A percentile compares a stretch with the other conserved stretches of the same genome.
These are phyloP conservation scores for Stevia rebaudiana DNA, from an alignment of 140 eudicot genomes.

Conservation along the genomic window DNA sequence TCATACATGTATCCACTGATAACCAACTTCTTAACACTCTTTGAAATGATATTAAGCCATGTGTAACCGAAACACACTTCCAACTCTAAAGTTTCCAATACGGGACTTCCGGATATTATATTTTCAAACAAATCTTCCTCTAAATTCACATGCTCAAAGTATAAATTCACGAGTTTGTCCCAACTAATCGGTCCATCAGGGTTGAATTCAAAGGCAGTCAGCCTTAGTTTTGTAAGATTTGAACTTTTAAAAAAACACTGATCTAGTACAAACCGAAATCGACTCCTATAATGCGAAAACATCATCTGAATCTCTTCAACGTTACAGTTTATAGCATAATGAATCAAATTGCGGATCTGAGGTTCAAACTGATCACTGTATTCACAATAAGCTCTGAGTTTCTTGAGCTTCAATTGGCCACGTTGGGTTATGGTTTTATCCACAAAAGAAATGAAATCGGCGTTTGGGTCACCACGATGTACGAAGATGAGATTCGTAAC, in stretches of 20 bases:
- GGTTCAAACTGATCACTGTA: not conserved
- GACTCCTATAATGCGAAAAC: not conserved
- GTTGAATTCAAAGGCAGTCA: not conserved
- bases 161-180: constrained; percentile 6
- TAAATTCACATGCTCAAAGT: not conserved
- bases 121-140: constrained; percentile 18
- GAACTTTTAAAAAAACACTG: constrained; percentile 7
- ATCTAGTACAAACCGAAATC: not conserved
- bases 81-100: constrained; percentile 25
- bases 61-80: constrained; percentile 12
- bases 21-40: constrained; percentile 27
- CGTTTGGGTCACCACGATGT: not conserved
- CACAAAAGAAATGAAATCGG: constrained; percentile 6
- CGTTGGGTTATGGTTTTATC: constrained; percentile 18
- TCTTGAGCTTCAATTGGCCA: constrained; percentile 10
- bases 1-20: constrained; percentile 7
- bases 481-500: constrained; percentile 8
- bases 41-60: constrained; percentile 11
- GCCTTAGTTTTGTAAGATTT: constrained; percentile 5
- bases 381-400: not conserved
- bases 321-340: not conserved
- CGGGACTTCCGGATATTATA: constrained; percentile 22
- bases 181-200: constrained; percentile 7
- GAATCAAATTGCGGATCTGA: constrained; percentile 10
- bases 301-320: not conserved